phyloP scores from a whole-genome alignment of 139 green algal genomes.

The Volvox africanus region DNA sequence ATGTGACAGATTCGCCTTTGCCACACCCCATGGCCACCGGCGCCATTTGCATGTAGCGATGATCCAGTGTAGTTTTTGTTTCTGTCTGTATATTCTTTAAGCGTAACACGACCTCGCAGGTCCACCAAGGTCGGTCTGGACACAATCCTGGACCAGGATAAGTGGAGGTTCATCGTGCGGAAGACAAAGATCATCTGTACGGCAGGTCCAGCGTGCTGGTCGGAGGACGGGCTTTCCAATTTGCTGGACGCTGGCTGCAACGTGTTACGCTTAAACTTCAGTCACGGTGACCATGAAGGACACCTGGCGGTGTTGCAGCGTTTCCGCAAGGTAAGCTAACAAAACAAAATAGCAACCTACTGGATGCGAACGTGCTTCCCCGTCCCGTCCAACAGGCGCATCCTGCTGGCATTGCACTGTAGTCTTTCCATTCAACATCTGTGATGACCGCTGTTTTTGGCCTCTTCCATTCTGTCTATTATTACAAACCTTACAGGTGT shows the following conservation, averaged over 20 bases:
- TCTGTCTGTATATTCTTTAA: background rate
- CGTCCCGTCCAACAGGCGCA: no score
- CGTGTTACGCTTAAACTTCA: constrained; percentile 81
- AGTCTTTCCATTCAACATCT: no score
- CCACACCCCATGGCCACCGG: no score
- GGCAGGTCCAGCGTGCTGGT: constrained; percentile 72
- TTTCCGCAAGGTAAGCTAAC: constrained; percentile 60
- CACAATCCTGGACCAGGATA: constrained; percentile 68
- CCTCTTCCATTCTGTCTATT: no score
- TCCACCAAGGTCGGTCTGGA: constrained; percentile 74
- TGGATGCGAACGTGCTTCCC: background rate
- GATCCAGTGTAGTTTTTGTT: background rate
- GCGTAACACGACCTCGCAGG: constrained; percentile 11
- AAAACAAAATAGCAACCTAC: background rate
- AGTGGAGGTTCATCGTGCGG: constrained; percentile 66
- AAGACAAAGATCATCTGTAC: constrained; percentile 81
- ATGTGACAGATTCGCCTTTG: no score
- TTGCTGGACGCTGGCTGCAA: constrained; percentile 80
- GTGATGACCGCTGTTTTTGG: no score
- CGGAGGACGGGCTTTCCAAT: constrained; percentile 65
- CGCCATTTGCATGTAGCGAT: background rate
- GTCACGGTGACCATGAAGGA: constrained; percentile 74
- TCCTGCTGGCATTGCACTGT: no score
- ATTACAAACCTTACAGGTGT: constrained; percentile 29
- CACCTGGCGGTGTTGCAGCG: constrained; percentile 72